Evolutionary conservation across 169 alveolate genomes (phyloP), one percentile per base, ranked within the genome.

Genomic region (Toxoplasma gondii): DNA sequence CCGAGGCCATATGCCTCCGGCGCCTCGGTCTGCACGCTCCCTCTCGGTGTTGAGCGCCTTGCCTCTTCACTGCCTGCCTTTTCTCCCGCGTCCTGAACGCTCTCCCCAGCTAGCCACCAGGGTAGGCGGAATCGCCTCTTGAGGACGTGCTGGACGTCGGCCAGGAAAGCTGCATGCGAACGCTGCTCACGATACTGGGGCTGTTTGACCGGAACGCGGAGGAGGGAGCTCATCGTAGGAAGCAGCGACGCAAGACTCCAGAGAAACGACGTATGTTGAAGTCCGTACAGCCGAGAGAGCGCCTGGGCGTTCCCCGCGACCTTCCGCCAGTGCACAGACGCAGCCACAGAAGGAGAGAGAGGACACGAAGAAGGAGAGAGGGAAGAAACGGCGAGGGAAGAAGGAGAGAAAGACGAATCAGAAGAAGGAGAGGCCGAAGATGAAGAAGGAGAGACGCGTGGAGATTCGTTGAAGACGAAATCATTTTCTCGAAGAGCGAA

Each of bases 221-320:
- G 64, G 24, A 43, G 64, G 36, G 31, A 1, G 34, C 24, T 43
- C 53, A 82, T 41, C 31, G 17, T 24, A 1, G 69, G 41, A 12
- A 41, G 90, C 17, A 82, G 64, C 53, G n/a, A 17, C 38, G 38
- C 64, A 27, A 34, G 45, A 31, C 36, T 43, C 90, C 90, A 82
- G 22, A 82, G n/a, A 17, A 82, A 82, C 34, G 90, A 82, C 67
- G 90, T 82, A 38, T 82, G 90, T 67, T 82, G 90, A 34, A 82
- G 64, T 22, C 90, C 67, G 24, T 82, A 82, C 41, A 41, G 58
- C 67, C 90, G 90, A 36, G 90, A 82, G 24, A 82, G 69, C 19
- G 90, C 90, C 64, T 82, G 90, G 22, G 90, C 90, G 90, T 82
- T 82, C 38, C 90, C 90, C 5, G 69, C 90, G 4, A 82, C 67